Base-by-base conservation (phyloP, 2,329 filamentous ascomycete species). In the Xylaria sp. region DNA sequence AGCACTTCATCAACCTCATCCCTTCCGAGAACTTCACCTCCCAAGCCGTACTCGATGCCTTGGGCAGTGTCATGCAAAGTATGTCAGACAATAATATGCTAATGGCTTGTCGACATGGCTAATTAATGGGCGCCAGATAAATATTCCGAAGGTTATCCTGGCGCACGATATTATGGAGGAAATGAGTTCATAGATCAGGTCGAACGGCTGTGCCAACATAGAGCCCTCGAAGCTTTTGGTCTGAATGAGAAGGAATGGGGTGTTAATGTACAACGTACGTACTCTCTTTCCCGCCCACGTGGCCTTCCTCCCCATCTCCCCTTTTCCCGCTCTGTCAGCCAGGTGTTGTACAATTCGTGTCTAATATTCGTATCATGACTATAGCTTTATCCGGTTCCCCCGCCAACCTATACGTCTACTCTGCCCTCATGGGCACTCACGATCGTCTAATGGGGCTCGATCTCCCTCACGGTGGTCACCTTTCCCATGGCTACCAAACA, bases 1-100 rank as follows among this genome's bases (percentile, higher is more conserved):
- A 97, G 79, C 93, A 98, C 78, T 99, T 97, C 75, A 97, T 99
- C 82, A 98, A 98, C 79, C 84, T 97, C 61, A 97, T 97, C 69
- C 93, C 93, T 19, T 97, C 93, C 6, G 93, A 97, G 80, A 97
- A 97, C 81, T 96, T 97, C 75, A 97, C 93, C 25, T 96, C 93
- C 7, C 92, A 96, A 78, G 92, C 93, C 31, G 93, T 97, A 19
- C 86, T 97, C 59, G 93, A 97, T 83, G 92, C 93, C 35, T 83
- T 97, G 64, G 93, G 93, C 69, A 96, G 92, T 82, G 90, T 94
- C 57, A 97, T 97, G 93, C 93, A 96, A 78, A 97, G 92, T 94
- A 81, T 69, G 86, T 53, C 35, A 47, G 37, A n/a, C 28, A 8
- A 21, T 14, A 40, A 52, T 33, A 28, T 25, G 3, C 17, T 23